phyloP scores from a whole-genome alignment of 345 rosid species.

The Sisymbrium altissimum region DNA sequence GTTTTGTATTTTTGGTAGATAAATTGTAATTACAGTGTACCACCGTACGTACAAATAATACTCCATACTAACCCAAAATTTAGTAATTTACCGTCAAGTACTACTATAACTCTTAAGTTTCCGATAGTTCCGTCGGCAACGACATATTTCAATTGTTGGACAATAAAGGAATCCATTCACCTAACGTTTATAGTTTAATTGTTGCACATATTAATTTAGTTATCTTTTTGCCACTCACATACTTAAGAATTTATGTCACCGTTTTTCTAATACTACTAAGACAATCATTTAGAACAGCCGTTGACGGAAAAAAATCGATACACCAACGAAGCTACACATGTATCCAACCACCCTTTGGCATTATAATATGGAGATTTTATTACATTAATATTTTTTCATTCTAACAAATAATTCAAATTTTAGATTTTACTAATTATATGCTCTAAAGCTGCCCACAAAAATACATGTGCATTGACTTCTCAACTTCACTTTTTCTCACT shows the following conservation, averaged over 20 bases:
- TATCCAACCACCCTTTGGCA: constrained; percentile 23
- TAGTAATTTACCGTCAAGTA: too few species aligned
- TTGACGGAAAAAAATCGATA: neutral
- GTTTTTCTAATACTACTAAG: constrained; percentile 32
- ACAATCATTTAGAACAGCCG: neutral
- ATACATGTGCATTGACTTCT: constrained; percentile 28
- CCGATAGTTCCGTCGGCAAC: too few species aligned
- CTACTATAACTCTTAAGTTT: too few species aligned
- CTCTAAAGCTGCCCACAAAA: neutral
- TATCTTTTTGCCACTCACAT: neutral
- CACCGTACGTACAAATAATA: too few species aligned
- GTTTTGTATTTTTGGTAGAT: neutral
- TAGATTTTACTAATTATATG: neutral
- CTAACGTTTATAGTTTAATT: neutral
- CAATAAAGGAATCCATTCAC: neutral
- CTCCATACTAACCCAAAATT: too few species aligned
- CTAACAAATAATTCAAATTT: constrained; percentile 9
- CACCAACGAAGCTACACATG: constrained; percentile 28
- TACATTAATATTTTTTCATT: neutral
- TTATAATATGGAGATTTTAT: neutral
- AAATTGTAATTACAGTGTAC: too few species aligned
- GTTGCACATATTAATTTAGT: neutral
- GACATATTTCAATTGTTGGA: too few species aligned
- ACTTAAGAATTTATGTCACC: neutral
- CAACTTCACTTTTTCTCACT: neutral